Base-by-base conservation (phyloP, 176 grass and related monocot species). In the Phoenix roebelenii region DNA sequence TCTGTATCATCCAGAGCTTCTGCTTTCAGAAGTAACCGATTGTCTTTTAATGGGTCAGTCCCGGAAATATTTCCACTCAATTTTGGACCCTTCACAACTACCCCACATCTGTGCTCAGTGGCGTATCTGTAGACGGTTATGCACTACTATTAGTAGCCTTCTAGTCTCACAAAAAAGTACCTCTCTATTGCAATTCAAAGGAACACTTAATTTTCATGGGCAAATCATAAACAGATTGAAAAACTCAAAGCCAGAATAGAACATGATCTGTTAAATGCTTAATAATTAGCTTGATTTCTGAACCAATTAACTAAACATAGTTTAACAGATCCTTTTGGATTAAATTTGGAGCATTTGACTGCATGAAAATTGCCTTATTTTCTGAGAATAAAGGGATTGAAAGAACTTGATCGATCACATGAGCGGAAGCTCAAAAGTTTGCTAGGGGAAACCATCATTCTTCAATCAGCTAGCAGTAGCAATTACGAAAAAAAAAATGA, bases 31-130 rank as follows among this genome's bases (percentile, higher is more conserved):
- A 85, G 84, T 78, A 97, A 74, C 12, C 93, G 84, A 30, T 83
- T 97, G 59, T 97, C 87, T 64, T 97, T 97, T 58, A 97, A 64
- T 19, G 84, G 93, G 55, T 97, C 87, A 1, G 93, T 97, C 74
- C 93, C 93, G n/a, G 87, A 98, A 80, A 98, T 98, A 57, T 91
- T 92, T 60, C 93, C 93, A 69, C 87, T 98, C 15, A 98, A 56
- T 59, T 59, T 92, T 52, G 84, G 93, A 18, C 87, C 87, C 85
- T 98, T 98, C n/a, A 98, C 84, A 78, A 98, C 93, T 44, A 98
- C 93, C 17, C 93, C 81, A 18, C 87, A 98, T 74, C 81, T 78
- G 87, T 98, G 87, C 50, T 92, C 93, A 68, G 93, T 98, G 19
- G 87, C 93, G 68, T 98, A 98, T 76, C 87, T 98, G 73, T 18